Evolutionary conservation across 208 protist genomes (phyloP).

Genomic region (Trypanosomatidae sp.): DNA sequence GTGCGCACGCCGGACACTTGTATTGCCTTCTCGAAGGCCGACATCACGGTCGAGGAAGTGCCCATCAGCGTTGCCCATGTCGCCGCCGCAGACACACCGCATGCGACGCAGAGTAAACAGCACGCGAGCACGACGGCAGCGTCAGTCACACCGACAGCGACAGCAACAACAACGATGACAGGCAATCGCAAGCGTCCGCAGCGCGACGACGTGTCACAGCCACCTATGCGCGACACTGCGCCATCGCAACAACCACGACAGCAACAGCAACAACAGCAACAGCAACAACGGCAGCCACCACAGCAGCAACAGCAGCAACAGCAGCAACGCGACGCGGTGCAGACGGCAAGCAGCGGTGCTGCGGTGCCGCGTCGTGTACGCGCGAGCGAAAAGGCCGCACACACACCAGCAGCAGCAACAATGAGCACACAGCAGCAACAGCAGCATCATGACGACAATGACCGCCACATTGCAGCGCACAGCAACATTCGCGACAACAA

Average conservation of each 20-base stretch:
- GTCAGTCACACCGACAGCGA: background rate
- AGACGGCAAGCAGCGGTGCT: no score
- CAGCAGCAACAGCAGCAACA: background rate
- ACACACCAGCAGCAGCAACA: no score
- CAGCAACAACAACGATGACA: conserved; percentile 2
- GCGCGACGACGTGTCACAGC: background rate
- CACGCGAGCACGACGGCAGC: background rate
- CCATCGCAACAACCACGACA: no score
- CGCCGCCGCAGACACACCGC: conserved; percentile 10
- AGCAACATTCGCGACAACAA: no score
- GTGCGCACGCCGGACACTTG: no score
- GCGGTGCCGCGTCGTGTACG: no score
- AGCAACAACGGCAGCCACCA: background rate
- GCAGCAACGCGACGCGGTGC: background rate
- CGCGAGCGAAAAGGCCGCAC: no score
- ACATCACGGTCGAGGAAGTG: conserved; percentile 1
- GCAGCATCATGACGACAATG: no score
- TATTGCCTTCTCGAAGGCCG: background rate
- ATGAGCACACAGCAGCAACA: no score
- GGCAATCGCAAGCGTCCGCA: background rate
- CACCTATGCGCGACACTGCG: no score
- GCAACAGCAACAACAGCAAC: background rate
- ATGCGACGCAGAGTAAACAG: background rate
- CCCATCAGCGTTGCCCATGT: conserved; percentile 7
- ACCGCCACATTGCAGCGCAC: no score